Base-by-base conservation (phyloP, 495 filamentous ascomycete species). In the Physcia stellaris region DNA sequence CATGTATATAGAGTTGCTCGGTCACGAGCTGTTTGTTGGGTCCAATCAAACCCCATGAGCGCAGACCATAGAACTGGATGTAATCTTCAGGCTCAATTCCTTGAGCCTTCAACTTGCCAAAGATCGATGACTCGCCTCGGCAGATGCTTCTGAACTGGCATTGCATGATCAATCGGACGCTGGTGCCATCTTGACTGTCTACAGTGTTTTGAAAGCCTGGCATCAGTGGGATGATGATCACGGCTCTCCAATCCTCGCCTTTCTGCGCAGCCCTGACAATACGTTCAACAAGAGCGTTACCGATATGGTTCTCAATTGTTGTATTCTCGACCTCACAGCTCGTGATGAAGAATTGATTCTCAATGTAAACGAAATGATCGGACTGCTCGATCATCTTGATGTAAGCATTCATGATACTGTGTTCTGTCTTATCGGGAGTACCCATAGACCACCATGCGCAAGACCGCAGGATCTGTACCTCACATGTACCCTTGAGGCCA, bases 301-400 rank as follows among this genome's bases (percentile, higher is more conserved):
- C 88, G 48, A 99, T 94, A 43, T 74, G 68, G 48, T 99, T 99
- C 52, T 87, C 74, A 41, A 99, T 88, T 52, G 77, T 82, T 31
- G 75, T 80, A 26, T 81, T 83, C 40, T 93, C 75, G 12, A 87
- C 85, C 47, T 87, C 80, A 41, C 85, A 93, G 39, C 83, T 93
- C 39, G 79, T 90, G 62, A 99, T 83, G 62, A 93, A 99, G 64
- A 99, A 99, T 56, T 99, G 90, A 54, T 99, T 99, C 52, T 99
- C 90, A 43, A 99, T 93, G 56, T 99, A 96, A 41, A 99, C 84
- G 45, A 96, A 94, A 50, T 96, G 90, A 33, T 99, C 86, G 6
- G 86, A 94, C 38, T 86, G 74, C 50, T 90, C 79, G 39, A 99
- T 99, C 58, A 90, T 68, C 53, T 94, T 90, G 49, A 90, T 71